Base-by-base conservation (phyloP, 768 basidiomycete genomes). In the Trametes cubensis region DNA sequence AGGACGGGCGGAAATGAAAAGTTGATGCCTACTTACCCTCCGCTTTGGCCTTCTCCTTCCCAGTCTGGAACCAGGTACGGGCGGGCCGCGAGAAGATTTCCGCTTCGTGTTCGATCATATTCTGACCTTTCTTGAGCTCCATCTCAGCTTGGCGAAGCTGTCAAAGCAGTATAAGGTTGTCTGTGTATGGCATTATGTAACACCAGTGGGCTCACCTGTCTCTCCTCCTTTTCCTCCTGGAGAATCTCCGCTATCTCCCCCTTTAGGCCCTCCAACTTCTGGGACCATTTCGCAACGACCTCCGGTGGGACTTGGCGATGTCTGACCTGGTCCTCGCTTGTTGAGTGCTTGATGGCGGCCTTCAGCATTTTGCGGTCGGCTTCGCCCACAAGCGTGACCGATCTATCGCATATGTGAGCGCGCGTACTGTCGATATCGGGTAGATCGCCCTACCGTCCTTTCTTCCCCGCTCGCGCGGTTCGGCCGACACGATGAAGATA, bases 401-500 rank as follows among this genome's bases (percentile, higher is more conserved):
- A 95, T 55, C 94, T 95, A 65, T 39, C 11, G 38, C 58, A 60
- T 40, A 23, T 57, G 14, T 55, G 40, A 47, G 44, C 49, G 48
- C 40, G 20, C 39, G 56, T 30, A 39, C 21, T 28, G 18, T 28
- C 26, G 17, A 42, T 57, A 26, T 53, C 49, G 45, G 45, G 34
- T 34, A 26, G 39, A 23, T 54, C 30, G 39, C 78, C 89, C 66
- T 66, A 94, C 92, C 95, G 85, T 75, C 97, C 97, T 71, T 88
- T 89, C 67, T 83, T 85, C 6, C 97, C 97, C 4, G 97, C 96
- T 71, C 97, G 88, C 28, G 97, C 97, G 51, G 97, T 99, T 72
- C 97, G 85, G 68, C 97, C 97, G 23, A 98, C 96, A 61, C 97
- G 90, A 74, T 99, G 97, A 34, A 98, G 83, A 76, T 99, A 99